These are phyloP conservation scores for Amesomyces nigricolor DNA, from an alignment of 2,329 filamentous ascomycete species.

Conservation along the genomic window DNA sequence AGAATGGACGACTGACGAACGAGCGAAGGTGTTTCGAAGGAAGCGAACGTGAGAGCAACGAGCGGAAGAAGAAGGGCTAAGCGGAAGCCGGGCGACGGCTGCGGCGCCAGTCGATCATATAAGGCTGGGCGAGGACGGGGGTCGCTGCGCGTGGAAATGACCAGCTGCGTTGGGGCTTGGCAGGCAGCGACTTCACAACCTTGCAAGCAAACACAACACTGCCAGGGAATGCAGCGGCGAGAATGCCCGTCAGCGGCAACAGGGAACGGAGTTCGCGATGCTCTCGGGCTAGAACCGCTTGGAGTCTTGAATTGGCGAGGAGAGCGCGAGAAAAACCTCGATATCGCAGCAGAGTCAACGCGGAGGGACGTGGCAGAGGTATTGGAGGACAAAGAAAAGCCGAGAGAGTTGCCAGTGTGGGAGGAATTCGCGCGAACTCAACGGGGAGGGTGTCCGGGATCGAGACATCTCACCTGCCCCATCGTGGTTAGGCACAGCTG, in stretches of 20 bases:
- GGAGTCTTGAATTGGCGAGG: neutral
- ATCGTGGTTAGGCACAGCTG: conserved; percentile 10
- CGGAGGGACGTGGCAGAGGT: neutral
- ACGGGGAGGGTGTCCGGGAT: neutral
- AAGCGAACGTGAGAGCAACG: conserved; percentile 24
- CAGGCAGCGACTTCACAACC: conserved; percentile 8
- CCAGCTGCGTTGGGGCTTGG: conserved; percentile 23
- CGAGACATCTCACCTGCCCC: conserved; percentile 5
- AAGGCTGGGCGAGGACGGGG: conserved; percentile 15
- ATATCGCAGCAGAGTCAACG: neutral
- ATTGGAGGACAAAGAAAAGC: neutral
- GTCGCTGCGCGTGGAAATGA: conserved; percentile 15
- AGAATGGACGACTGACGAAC: conserved; percentile 14
- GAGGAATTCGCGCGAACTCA: neutral
- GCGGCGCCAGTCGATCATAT: conserved; percentile 25
- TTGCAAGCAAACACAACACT: conserved; percentile 3
- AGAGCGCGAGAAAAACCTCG: neutral
- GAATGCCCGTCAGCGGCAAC: neutral
- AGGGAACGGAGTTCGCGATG: too few species aligned
- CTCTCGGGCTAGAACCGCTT: neutral
- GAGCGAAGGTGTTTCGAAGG: conserved; percentile 13
- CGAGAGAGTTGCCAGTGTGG: neutral
- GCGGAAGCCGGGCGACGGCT: conserved; percentile 3
- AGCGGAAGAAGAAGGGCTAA: conserved; percentile 16
- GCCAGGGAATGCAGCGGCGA: neutral